A percentile compares a stretch with the other conserved stretches of the same genome.
Conservation (phyloP, 164 flowering plant species). For the Sedum album region DNA sequence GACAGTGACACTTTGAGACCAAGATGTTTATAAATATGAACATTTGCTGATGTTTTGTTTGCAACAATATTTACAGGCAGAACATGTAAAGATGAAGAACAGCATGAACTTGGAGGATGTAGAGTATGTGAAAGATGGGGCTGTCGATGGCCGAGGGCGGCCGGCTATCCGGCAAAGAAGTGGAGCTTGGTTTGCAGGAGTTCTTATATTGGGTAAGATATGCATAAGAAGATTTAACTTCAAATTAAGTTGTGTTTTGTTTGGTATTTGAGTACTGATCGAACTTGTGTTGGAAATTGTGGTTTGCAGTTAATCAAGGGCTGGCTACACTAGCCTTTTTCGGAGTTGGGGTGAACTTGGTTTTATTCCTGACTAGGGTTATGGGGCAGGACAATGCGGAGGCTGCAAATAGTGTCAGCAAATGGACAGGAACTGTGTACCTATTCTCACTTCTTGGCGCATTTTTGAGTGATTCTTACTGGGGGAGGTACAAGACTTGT, state of each 20-base stretch:
- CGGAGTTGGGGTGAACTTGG: conserved; percentile 66
- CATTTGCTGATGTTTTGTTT: background rate
- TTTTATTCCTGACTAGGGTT: conserved; percentile 54
- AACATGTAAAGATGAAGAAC: conserved; percentile 2
- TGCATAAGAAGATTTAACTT: background rate
- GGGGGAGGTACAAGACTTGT: conserved; percentile 63
- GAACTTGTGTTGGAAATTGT: background rate
- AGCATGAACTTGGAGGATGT: background rate
- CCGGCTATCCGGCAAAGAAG: background rate
- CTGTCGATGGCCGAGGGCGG: background rate
- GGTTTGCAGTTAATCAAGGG: conserved; percentile 50
- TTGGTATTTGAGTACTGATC: too few species aligned
- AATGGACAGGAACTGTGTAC: conserved; percentile 72
- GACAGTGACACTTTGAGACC: background rate
- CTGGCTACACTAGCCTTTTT: conserved; percentile 61
- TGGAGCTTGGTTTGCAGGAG: conserved; percentile 2
- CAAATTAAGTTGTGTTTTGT: background rate
- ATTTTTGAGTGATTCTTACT: conserved; percentile 68
- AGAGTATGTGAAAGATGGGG: conserved; percentile 3
- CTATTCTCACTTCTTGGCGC: conserved; percentile 74
- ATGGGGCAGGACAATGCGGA: conserved; percentile 49
- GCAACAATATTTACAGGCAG: background rate
- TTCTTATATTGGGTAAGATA: background rate
- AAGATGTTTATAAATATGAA: background rate
- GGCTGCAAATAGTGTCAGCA: conserved; percentile 67